These are phyloP conservation scores for Mycena citricolor DNA, from an alignment of 1,284 basidiomycete genomes.

Conservation along the genomic window DNA sequence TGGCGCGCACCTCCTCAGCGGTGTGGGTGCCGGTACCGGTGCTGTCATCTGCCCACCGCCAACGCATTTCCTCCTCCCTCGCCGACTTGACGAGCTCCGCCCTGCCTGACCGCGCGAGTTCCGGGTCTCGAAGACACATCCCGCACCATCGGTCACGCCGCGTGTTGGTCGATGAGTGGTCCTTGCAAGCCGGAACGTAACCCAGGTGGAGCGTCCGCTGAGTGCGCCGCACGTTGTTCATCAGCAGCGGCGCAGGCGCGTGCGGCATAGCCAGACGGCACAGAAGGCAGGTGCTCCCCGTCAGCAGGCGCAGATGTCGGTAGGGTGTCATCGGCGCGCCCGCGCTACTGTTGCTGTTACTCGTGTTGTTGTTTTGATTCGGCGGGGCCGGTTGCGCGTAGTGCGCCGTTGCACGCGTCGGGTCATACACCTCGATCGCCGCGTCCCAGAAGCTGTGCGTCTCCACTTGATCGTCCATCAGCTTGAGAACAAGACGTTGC, in stretches of 20 bases:
- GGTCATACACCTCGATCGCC: slow-evolving; percentile 54
- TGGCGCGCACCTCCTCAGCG: neutral
- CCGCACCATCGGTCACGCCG: slow-evolving; percentile 56
- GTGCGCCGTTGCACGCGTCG: slow-evolving; percentile 41
- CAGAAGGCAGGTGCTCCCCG: slow-evolving; percentile 52
- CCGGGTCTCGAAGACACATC: slow-evolving; percentile 60
- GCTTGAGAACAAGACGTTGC: neutral
- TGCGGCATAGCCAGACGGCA: slow-evolving; percentile 67
- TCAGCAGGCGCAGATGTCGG: slow-evolving; percentile 42
- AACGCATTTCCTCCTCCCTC: slow-evolving; percentile 4
- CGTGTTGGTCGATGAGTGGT: slow-evolving; percentile 56
- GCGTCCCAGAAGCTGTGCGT: slow-evolving; percentile 61
- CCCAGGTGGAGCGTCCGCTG: slow-evolving; percentile 44
- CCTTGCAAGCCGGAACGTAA: slow-evolving; percentile 54
- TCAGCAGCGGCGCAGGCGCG: slow-evolving; percentile 48
- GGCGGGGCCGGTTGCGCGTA: slow-evolving; percentile 33
- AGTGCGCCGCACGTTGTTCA: slow-evolving; percentile 41
- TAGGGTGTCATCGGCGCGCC: slow-evolving; percentile 32
- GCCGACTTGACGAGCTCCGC: neutral
- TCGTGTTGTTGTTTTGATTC: slow-evolving; percentile 12
- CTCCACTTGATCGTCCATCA: slow-evolving; percentile 41
- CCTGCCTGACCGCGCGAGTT: neutral
- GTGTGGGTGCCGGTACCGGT: neutral
- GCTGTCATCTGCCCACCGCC: neutral
- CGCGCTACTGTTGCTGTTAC: slow-evolving; percentile 26